These are phyloP conservation scores for Rhynchosporium secalis DNA, from an alignment of 2,329 filamentous ascomycete genomes.

Conservation along the genomic window DNA sequence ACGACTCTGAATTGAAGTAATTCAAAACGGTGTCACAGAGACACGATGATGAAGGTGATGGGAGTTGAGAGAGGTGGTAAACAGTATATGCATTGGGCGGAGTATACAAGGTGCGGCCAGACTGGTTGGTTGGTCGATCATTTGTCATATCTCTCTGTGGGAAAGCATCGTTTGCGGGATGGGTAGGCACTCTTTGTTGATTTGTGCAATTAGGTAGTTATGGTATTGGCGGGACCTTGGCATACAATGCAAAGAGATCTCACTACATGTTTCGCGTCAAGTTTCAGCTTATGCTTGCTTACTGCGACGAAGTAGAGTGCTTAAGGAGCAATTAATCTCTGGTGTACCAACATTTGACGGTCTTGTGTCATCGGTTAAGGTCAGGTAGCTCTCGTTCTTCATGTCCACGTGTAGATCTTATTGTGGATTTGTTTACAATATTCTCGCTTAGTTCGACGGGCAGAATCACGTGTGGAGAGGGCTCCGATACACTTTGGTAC, in stretches of 20 bases:
- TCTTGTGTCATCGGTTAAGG: no score
- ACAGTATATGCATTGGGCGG: slow-evolving; percentile 17
- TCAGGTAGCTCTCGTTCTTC: background rate
- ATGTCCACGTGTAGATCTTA: no score
- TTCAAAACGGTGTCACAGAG: slow-evolving; percentile 4
- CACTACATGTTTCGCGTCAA: no score
- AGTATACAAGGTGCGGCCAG: slow-evolving; percentile 6
- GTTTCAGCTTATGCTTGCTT: background rate
- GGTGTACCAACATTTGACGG: no score
- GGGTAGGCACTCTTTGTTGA: background rate
- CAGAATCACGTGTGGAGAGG: background rate
- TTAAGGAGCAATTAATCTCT: no score
- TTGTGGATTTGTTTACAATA: background rate
- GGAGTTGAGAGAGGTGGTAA: background rate
- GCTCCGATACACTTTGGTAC: background rate
- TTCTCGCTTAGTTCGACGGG: background rate
- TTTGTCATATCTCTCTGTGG: background rate
- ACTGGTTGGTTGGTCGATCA: background rate
- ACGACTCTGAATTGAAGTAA: background rate
- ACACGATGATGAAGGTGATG: background rate
- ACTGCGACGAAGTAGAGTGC: background rate
- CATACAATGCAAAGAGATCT: slow-evolving; percentile 8
- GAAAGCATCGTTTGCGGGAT: slow-evolving; percentile 5
- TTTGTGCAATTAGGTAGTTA: background rate
- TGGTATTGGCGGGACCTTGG: background rate